Evolutionary conservation across 2,329 filamentous ascomycete species (phyloP).

Genomic region (Alternaria sp.): DNA sequence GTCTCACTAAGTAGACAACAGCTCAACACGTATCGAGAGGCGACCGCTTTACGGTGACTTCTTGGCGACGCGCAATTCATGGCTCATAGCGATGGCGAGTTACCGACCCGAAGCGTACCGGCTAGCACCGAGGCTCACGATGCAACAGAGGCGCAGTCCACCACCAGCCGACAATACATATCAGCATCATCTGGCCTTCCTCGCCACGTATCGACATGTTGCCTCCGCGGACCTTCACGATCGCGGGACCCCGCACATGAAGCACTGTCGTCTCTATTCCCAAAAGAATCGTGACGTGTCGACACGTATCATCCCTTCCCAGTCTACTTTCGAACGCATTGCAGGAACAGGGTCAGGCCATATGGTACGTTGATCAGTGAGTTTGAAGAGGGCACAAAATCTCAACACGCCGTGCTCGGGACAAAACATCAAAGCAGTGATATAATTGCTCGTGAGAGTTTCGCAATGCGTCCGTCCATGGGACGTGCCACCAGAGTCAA

Average conservation of each 20-base stretch:
- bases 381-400: background rate
- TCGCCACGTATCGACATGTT: conserved; percentile 2
- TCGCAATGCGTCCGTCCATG: background rate
- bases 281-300: conserved; percentile 3
- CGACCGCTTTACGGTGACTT: background rate
- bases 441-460: conserved; percentile 3
- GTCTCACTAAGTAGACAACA: background rate
- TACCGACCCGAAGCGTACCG: background rate
- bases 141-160: conserved; percentile 28
- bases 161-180: conserved; percentile 7
- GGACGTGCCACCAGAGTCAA: background rate
- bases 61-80: conserved; percentile 12
- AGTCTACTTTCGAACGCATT: background rate
- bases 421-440: background rate
- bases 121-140: conserved; percentile 18
- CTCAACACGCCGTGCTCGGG: background rate
- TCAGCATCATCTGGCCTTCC: conserved; percentile 6
- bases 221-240: conserved; percentile 1
- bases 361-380: background rate
- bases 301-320: conserved; percentile 2
- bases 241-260: conserved; percentile 3
- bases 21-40: conserved; percentile 9
- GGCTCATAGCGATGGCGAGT: background rate
- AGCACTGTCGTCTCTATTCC: background rate
- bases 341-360: background rate